Base-by-base conservation (phyloP, 495 filamentous ascomycete genomes). In the Penicillium fimorum region DNA sequence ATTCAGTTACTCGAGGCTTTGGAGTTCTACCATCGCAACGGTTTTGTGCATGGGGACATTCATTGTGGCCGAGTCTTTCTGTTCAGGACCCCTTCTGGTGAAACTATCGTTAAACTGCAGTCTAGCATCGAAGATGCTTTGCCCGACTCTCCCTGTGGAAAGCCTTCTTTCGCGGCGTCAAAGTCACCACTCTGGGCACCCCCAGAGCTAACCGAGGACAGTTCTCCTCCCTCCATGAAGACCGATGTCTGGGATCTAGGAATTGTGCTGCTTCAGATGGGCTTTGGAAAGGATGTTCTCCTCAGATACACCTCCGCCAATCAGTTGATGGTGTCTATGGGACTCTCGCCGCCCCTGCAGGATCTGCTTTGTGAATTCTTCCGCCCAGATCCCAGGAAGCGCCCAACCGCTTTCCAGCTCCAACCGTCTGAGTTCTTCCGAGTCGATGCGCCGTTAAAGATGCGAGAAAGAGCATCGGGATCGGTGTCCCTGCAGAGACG, bases 201-300 rank as follows among this genome's bases (percentile, higher is more conserved):
- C 5, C 88, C 92, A 15, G 93, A 97, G 69, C 71, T 89, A 37
- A 81, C 87, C 2, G 81, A 84, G 42, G 77, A 77, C 24, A 76
- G 78, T 45, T 73, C 80, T 1, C 76, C 82, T 42, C 79, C 79
- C 25, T 88, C 85, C 10, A 85, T 87, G 61, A 96, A 95, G 68
- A 89, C 91, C 0, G 95, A 97, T 70, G 82, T 98, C 13, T 98
- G 94, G 94, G 87, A 96, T 60, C 82, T 97, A 59, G 94, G 94
- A 5, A 82, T 96, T 38, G 79, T 96, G 18, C 84, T 96, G 60
- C 70, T 96, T 27, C 92, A 97, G 68, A 96, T 97, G 91, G 77
- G 90, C n/a, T 94, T 96, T 64, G 94, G 94, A 25, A 73, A 89
- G 51, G 81, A 89, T 61, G 82, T 91, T 10, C 71, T 88, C 24